phyloP scores from a whole-genome alignment of 306 rosid species.

The Astragalus glycyphyllos region DNA sequence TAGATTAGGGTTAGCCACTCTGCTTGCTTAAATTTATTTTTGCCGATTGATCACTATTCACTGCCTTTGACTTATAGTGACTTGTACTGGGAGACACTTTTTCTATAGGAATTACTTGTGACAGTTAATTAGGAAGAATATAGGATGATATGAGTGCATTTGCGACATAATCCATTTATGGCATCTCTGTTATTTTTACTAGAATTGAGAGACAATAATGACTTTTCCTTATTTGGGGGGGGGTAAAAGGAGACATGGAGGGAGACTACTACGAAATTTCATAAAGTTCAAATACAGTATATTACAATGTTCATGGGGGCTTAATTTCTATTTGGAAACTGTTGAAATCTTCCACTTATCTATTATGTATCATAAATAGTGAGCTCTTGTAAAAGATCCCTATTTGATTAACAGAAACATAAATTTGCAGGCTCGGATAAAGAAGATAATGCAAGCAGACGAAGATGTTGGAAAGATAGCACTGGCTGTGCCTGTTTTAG shows the following conservation, averaged over 20 bases:
- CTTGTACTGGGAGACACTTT: not conserved
- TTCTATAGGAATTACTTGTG: not conserved
- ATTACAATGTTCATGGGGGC: not conserved
- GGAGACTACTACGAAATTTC: not conserved
- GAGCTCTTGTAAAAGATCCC: constrained; percentile 11
- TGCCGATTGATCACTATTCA: not conserved
- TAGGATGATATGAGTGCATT: not conserved
- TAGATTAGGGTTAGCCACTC: constrained; percentile 4
- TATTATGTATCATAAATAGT: constrained; percentile 12
- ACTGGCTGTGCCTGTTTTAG: constrained; percentile 95
- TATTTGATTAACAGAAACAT: constrained; percentile 37
- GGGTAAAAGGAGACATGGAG: not conserved
- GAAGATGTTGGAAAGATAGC: constrained; percentile 99
- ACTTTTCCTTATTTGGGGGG: not conserved
- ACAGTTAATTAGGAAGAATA: not conserved
- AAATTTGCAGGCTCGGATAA: constrained; percentile 85
- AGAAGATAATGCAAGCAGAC: constrained; percentile 99
- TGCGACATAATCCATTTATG: not conserved
- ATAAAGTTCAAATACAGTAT: constrained; percentile 2
- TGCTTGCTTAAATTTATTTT: not conserved
- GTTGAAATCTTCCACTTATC: constrained; percentile 8
- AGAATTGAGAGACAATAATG: constrained; percentile 13
- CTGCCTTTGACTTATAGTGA: not conserved
- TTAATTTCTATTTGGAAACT: constrained; percentile 11
- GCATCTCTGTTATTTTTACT: not conserved